phyloP scores from a whole-genome alignment of 1,284 basidiomycete species.

The Moniliophthora roreri region DNA sequence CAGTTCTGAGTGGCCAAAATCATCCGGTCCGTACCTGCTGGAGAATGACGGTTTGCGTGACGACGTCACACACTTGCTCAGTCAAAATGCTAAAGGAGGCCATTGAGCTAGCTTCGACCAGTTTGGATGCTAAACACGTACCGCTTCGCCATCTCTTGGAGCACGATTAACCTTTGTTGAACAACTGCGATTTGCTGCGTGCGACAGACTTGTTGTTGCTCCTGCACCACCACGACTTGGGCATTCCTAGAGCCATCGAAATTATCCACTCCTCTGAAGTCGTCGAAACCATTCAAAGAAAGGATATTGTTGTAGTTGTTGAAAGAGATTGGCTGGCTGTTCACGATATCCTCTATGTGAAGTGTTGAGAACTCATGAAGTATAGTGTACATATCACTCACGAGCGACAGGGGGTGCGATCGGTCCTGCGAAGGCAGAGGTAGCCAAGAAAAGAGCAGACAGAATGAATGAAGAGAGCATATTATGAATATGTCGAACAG shows the following conservation, averaged over 20 bases:
- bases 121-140: not conserved
- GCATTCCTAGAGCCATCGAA: slow-evolving; percentile 34
- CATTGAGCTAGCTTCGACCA: not conserved
- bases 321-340: slow-evolving; percentile 25
- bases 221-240: slow-evolving; percentile 31
- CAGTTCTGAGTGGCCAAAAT: not conserved
- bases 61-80: slow-evolving; percentile 1
- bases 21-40: not conserved
- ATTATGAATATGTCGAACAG: no score
- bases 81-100: not conserved
- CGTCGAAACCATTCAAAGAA: slow-evolving; percentile 36
- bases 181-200: slow-evolving; percentile 25
- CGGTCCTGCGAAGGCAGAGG: slow-evolving; percentile 1
- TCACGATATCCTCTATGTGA: slow-evolving; percentile 2
- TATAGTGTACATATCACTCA: not conserved
- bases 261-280: slow-evolving; percentile 40
- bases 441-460: slow-evolving; percentile 7
- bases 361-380: not conserved
- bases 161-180: slow-evolving; percentile 39
- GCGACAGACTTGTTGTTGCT: slow-evolving; percentile 17
- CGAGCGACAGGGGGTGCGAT: not conserved
- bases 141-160: slow-evolving; percentile 38
- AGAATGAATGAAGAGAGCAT: not conserved
- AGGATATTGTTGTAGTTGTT: slow-evolving; percentile 35
- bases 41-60: not conserved